These are phyloP conservation scores for Metschnikowia santaceciliae DNA, from an alignment of 805 yeast species.

Conservation along the genomic window DNA sequence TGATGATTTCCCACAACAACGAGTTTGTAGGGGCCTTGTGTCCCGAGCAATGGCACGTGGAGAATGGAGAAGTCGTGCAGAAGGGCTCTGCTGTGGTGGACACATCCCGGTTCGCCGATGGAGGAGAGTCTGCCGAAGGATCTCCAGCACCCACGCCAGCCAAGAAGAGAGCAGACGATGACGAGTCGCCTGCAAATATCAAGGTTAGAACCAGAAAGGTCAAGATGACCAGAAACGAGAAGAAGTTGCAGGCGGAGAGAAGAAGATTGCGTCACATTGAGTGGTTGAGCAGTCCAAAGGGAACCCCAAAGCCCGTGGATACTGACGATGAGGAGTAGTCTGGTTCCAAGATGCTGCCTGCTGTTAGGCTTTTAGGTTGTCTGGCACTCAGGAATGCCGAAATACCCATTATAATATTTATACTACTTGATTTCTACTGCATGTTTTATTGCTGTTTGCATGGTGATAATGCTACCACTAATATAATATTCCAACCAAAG, in stretches of 20 bases:
- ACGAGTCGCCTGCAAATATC: constrained; percentile 93
- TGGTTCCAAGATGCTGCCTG: background rate
- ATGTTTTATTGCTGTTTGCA: background rate
- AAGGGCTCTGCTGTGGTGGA: constrained; percentile 79
- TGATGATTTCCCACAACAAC: constrained; percentile 95
- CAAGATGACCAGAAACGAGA: constrained; percentile 96
- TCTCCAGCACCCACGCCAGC: constrained; percentile 32
- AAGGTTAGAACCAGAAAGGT: constrained; percentile 90
- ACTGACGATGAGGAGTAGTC: constrained; percentile 79
- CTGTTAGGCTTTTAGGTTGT: no score
- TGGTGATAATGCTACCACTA: no score
- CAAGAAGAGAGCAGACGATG: constrained; percentile 55
- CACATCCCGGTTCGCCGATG: constrained; percentile 76
- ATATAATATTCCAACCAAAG: no score
- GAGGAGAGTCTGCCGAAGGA: constrained; percentile 48
- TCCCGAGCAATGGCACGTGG: constrained; percentile 98
- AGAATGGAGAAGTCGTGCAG: constrained; percentile 83
- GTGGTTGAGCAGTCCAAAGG: constrained; percentile 96
- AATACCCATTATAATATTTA: no score
- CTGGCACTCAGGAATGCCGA: no score
- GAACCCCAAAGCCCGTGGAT: constrained; percentile 92
- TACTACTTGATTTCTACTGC: no score
- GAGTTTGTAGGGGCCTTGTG: constrained; percentile 97
- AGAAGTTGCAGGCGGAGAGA: constrained; percentile 87
- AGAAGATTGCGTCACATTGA: constrained; percentile 91